These are phyloP conservation scores for Eimeria necatrix DNA, from an alignment of 169 alveolate genomes.

Conservation along the genomic window DNA sequence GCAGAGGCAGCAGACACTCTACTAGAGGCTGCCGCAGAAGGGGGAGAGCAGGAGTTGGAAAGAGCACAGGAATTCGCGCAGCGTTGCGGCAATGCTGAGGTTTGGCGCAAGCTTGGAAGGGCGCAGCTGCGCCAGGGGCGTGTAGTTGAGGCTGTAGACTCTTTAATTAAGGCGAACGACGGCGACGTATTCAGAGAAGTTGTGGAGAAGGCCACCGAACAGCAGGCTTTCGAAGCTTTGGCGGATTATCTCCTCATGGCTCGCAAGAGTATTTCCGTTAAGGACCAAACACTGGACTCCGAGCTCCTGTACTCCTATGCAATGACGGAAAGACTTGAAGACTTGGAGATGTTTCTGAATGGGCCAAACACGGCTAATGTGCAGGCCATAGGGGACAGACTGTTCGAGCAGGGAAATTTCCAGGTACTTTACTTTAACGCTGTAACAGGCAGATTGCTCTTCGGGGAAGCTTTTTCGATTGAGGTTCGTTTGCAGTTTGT, in stretches of 20 bases:
- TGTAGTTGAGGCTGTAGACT: conserved; percentile 96
- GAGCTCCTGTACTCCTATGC: conserved; percentile 96
- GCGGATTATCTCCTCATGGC: conserved; percentile 95
- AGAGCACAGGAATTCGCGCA: conserved; percentile 86
- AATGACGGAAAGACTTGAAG: conserved; percentile 93
- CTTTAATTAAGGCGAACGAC: conserved; percentile 96
- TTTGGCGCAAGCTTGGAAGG: conserved; percentile 97
- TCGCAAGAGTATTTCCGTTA: conserved; percentile 87
- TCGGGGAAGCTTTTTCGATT: background rate
- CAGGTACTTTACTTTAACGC: conserved; percentile 85
- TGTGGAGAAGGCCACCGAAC: conserved; percentile 80
- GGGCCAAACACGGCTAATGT: conserved; percentile 94
- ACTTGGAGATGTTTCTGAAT: conserved; percentile 94
- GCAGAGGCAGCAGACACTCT: conserved; percentile 97
- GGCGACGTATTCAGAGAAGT: conserved; percentile 90
- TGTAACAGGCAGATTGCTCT: background rate
- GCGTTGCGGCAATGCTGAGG: conserved; percentile 84
- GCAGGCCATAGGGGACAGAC: conserved; percentile 95
- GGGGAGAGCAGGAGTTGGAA: conserved; percentile 84
- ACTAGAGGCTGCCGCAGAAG: conserved; percentile 84
- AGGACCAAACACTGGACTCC: conserved; percentile 95
- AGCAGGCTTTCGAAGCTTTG: conserved; percentile 90
- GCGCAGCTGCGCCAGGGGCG: conserved; percentile 94
- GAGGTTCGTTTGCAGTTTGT: too few relatives aligned
- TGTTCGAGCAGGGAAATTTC: conserved; percentile 92